Conservation (phyloP, 257 asterid species). For the Ehretia macrophylla region DNA sequence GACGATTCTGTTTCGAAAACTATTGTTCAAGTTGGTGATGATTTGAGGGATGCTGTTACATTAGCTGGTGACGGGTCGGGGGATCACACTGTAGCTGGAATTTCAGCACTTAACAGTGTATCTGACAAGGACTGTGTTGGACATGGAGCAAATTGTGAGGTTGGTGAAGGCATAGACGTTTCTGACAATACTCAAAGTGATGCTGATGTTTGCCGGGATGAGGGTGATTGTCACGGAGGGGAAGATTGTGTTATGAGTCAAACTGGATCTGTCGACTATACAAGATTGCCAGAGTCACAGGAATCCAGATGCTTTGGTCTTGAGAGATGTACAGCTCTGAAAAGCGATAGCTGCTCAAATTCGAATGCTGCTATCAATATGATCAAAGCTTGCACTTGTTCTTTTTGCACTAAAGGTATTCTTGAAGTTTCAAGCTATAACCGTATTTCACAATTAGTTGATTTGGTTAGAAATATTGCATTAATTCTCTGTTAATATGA, state of each 20-base stretch:
- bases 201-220: constrained; percentile 21
- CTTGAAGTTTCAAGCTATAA: background rate
- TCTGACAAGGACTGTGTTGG: constrained; percentile 16
- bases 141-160: constrained; percentile 21
- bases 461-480: background rate
- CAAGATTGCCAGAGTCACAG: constrained; percentile 58
- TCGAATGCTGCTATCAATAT: constrained; percentile 32
- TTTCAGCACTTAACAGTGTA: constrained; percentile 9
- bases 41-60: background rate
- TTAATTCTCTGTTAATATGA: background rate
- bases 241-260: constrained; percentile 58
- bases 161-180: constrained; percentile 30
- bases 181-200: constrained; percentile 29
- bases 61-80: constrained; percentile 22
- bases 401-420: constrained; percentile 85
- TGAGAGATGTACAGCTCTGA: constrained; percentile 39
- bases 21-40: constrained; percentile 5
- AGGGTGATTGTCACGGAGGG: constrained; percentile 40
- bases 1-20: constrained; percentile 14
- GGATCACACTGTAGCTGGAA: constrained; percentile 5
- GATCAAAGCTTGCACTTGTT: constrained; percentile 60
- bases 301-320: constrained; percentile 51
- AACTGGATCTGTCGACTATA: constrained; percentile 53
- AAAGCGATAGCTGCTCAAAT: constrained; percentile 31
- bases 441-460: background rate